phyloP scores from a whole-genome alignment of 345 rosid species.

The Citrus sinensis region DNA sequence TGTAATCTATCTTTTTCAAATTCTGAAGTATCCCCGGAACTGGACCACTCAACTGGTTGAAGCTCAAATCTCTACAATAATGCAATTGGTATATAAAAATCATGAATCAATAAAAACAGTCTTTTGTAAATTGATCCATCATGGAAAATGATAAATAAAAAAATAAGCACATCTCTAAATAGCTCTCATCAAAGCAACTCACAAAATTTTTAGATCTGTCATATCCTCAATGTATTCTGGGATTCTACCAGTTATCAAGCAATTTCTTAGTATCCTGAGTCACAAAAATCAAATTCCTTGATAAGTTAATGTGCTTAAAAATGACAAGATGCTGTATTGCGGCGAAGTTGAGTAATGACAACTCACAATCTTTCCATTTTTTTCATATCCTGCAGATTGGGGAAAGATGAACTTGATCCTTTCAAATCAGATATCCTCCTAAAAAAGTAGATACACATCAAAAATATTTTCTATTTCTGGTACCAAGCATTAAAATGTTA shows the following conservation, averaged over 20 bases:
- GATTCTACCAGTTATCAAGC: constrained; percentile 48
- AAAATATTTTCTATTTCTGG: not conserved
- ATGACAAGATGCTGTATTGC: not conserved
- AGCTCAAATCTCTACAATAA: constrained; percentile 70
- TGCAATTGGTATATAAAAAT: not conserved
- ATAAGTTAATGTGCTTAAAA: not conserved
- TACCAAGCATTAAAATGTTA: not conserved
- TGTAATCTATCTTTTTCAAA: not conserved
- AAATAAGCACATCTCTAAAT: no score
- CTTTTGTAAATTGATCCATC: not conserved
- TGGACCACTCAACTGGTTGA: constrained; percentile 57
- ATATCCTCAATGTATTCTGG: constrained; percentile 45
- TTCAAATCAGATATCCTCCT: constrained; percentile 74
- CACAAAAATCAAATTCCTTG: constrained; percentile 1
- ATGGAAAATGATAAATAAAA: not conserved
- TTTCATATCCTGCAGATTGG: constrained; percentile 35
- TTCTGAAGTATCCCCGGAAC: constrained; percentile 37
- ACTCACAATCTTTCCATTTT: constrained; percentile 46
- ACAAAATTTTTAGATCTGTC: constrained; percentile 38
- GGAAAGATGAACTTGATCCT: constrained; percentile 49
- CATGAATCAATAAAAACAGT: not conserved
- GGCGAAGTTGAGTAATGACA: not conserved
- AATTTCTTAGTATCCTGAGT: constrained; percentile 59
- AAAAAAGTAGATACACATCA: not conserved
- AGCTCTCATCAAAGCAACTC: constrained; percentile 27